Percentiles rank a stretch among this genome's conserved stretches.
phyloP scores from a whole-genome alignment of 352 stramenopile genomes.

The Lagenidium sp. region DNA sequence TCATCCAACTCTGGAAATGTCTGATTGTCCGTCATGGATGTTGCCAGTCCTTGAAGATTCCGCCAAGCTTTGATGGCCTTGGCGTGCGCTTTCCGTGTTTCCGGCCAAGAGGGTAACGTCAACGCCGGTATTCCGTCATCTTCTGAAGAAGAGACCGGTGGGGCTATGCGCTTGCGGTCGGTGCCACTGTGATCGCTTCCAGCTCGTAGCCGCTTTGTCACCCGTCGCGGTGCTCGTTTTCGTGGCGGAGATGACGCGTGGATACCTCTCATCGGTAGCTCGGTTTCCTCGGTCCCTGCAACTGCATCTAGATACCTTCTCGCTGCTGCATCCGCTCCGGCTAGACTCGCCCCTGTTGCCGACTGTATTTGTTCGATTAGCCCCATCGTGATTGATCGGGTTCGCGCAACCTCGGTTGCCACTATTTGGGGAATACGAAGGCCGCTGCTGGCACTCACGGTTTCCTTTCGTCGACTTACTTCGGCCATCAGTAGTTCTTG shows the following conservation, averaged over 20 bases:
- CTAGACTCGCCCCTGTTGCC: not conserved
- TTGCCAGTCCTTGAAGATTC: not conserved
- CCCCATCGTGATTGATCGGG: not conserved
- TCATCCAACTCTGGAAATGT: not conserved
- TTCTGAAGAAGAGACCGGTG: not conserved
- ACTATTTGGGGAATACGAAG: too few relatives aligned
- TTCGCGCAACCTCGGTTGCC: not conserved
- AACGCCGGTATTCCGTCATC: not conserved
- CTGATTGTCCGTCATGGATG: not conserved
- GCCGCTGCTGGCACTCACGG: too few relatives aligned
- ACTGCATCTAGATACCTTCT: too few relatives aligned
- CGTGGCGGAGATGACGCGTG: not conserved
- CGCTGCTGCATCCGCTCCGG: not conserved
- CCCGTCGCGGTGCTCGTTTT: not conserved
- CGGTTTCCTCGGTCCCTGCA: too few relatives aligned
- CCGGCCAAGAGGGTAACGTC: not conserved
- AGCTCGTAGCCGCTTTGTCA: not conserved
- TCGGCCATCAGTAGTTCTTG: too few relatives aligned
- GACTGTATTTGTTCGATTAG: not conserved
- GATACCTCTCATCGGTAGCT: not conserved
- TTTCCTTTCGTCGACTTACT: too few relatives aligned
- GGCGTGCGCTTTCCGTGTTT: not conserved
- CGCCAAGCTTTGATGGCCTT: not conserved
- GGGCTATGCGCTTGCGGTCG: not conserved
- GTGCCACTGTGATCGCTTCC: not conserved